Percentiles rank a stretch among this genome's conserved stretches.
Conservation (phyloP, 176 grass and related monocot genomes). For the Aegilops umbellulata region DNA sequence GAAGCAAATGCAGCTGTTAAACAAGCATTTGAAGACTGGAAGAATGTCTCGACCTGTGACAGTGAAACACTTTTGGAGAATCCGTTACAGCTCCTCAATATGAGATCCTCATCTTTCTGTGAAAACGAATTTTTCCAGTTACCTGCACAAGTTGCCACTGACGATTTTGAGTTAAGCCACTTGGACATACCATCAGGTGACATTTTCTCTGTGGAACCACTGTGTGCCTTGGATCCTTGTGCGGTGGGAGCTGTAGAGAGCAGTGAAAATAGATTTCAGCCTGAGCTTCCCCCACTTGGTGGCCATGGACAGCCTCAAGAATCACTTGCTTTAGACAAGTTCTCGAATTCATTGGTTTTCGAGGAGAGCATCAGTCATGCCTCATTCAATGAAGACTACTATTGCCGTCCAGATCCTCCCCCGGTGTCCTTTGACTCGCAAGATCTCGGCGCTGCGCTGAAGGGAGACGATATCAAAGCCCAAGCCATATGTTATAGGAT, state of each 20-base stretch:
- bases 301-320: conserved; percentile 9
- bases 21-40: conserved; percentile 70
- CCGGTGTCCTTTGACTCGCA: conserved; percentile 50
- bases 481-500: conserved; percentile 19
- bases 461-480: conserved; percentile 45
- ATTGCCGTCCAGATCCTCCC: conserved; percentile 33
- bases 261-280: conserved; percentile 32
- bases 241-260: conserved; percentile 17
- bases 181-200: conserved; percentile 49
- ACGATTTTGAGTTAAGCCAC: conserved; percentile 48
- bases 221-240: conserved; percentile 23
- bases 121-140: conserved; percentile 50
- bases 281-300: conserved; percentile 23
- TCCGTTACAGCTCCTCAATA: conserved; percentile 24
- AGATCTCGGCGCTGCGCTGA: conserved; percentile 58
- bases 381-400: conserved; percentile 32
- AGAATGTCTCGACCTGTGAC: conserved; percentile 50
- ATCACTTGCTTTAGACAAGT: conserved; percentile 36
- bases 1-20: conserved; percentile 57
- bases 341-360: conserved; percentile 54
- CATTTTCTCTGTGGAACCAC: conserved; percentile 51
- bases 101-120: conserved; percentile 31
- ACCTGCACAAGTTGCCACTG: conserved; percentile 27
- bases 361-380: conserved; percentile 44
- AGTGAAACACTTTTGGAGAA: conserved; percentile 37